Percentiles rank a stretch among this genome's conserved stretches.
Conservation (phyloP, 75 land plant genomes). For the Picea glauca region DNA sequence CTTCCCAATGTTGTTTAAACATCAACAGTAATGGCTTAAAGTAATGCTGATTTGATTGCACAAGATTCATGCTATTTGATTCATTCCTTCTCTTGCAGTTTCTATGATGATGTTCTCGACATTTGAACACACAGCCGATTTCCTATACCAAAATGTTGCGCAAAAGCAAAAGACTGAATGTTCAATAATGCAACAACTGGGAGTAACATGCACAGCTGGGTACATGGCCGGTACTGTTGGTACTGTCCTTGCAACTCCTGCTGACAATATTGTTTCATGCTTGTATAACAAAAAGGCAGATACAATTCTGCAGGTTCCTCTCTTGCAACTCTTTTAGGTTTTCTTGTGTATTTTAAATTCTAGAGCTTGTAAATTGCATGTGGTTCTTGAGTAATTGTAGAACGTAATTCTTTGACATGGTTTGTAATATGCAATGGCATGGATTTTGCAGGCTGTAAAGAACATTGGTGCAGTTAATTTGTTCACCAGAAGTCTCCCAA, state of each 20-base stretch:
- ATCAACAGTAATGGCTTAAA: neutral
- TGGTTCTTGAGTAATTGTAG: neutral
- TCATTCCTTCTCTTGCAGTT: conserved; percentile 42
- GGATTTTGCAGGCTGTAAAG: conserved; percentile 63
- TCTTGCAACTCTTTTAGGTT: neutral
- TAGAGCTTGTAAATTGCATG: neutral
- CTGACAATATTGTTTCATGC: conserved; percentile 77
- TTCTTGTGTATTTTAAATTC: neutral
- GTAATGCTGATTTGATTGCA: neutral
- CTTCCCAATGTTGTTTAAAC: too few species aligned
- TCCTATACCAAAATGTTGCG: conserved; percentile 53
- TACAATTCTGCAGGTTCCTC: conserved; percentile 49
- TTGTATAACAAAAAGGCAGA: conserved; percentile 73
- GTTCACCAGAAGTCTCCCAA: conserved; percentile 91
- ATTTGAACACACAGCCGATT: conserved; percentile 87
- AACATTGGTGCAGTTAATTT: conserved; percentile 69
- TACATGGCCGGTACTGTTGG: conserved; percentile 82
- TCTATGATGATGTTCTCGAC: conserved; percentile 95
- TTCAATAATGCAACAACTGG: conserved; percentile 65
- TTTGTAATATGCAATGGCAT: neutral
- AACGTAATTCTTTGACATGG: neutral
- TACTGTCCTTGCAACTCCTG: conserved; percentile 81
- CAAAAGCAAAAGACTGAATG: conserved; percentile 69
- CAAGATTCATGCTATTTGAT: neutral
- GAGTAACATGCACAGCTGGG: conserved; percentile 81